Conservation (phyloP, 2,329 filamentous ascomycete species). For the Dendryphion nanum region DNA sequence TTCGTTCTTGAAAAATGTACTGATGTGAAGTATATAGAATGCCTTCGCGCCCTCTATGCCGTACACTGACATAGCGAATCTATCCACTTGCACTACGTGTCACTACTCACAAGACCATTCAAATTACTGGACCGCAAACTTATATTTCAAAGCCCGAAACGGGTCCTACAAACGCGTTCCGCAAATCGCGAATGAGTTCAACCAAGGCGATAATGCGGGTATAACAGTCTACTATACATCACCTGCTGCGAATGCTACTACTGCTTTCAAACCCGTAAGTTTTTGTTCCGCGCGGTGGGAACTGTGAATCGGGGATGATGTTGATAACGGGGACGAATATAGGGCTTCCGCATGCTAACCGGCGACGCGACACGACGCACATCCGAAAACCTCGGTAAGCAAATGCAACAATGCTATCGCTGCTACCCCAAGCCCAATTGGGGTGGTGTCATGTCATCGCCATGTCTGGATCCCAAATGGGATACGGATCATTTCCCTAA, state of each 20-base stretch:
- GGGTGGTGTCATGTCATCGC: constrained; percentile 15
- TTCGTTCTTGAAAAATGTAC: background rate
- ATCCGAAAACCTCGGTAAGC: constrained; percentile 14
- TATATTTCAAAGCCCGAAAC: constrained; percentile 15
- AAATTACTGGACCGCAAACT: constrained; percentile 18
- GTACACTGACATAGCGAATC: constrained; percentile 12
- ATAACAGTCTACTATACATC: constrained; percentile 20
- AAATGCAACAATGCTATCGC: constrained; percentile 20
- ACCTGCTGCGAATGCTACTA: constrained; percentile 12
- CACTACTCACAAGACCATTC: constrained; percentile 9
- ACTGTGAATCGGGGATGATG: too few species aligned
- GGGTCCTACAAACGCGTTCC: constrained; percentile 15
- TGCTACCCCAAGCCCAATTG: constrained; percentile 15
- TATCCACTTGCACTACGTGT: constrained; percentile 18
- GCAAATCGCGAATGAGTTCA: constrained; percentile 18
- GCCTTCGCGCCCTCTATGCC: constrained; percentile 18
- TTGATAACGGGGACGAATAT: background rate
- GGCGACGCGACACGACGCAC: constrained; percentile 15
- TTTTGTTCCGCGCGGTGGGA: too few species aligned
- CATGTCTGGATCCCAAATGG: constrained; percentile 17
- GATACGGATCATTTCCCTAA: constrained; percentile 40
- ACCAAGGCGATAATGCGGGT: constrained; percentile 17
- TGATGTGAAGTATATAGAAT: constrained; percentile 6
- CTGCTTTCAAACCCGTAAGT: constrained; percentile 17
- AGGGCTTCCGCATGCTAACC: constrained; percentile 23